These are phyloP conservation scores for Picochlorum sp. DNA, from an alignment of 139 green algal species.

Conservation along the genomic window DNA sequence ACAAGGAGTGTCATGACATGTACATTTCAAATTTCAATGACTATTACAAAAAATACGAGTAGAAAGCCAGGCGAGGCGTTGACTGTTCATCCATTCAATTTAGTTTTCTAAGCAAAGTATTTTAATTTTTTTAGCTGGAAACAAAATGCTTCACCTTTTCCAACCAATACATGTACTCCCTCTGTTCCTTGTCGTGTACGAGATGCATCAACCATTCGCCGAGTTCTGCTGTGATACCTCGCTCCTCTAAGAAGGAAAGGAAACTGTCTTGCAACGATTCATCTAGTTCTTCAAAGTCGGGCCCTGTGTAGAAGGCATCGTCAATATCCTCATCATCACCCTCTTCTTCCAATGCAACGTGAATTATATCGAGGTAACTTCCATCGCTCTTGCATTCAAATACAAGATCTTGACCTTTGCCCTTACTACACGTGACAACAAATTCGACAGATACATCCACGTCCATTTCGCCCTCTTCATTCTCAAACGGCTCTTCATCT, in stretches of 20 bases:
- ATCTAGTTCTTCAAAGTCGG: constrained; percentile 64
- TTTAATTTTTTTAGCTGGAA: neutral
- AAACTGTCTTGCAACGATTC: constrained; percentile 60
- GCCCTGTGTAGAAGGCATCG: constrained; percentile 38
- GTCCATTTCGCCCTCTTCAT: constrained; percentile 24
- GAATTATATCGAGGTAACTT: constrained; percentile 36
- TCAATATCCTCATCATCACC: constrained; percentile 10
- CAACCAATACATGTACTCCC: constrained; percentile 65
- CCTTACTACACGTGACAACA: constrained; percentile 18
- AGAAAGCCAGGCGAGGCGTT: neutral
- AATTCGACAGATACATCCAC: constrained; percentile 33
- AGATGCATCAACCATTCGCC: constrained; percentile 49
- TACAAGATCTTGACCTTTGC: constrained; percentile 29
- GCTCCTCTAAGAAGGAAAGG: constrained; percentile 50
- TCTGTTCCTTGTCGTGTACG: constrained; percentile 65
- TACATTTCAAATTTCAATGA: neutral
- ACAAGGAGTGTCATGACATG: constrained; percentile 4
- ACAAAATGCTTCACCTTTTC: constrained; percentile 42
- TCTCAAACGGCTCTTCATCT: constrained; percentile 28
- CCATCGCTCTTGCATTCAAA: constrained; percentile 58
- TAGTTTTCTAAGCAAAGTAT: neutral
- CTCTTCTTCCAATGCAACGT: constrained; percentile 28
- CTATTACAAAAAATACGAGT: neutral
- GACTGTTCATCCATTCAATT: neutral
- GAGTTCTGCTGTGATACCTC: constrained; percentile 42